Conservation (phyloP, 352 stramenopile species). For the Globisporangium sylvaticum region DNA sequence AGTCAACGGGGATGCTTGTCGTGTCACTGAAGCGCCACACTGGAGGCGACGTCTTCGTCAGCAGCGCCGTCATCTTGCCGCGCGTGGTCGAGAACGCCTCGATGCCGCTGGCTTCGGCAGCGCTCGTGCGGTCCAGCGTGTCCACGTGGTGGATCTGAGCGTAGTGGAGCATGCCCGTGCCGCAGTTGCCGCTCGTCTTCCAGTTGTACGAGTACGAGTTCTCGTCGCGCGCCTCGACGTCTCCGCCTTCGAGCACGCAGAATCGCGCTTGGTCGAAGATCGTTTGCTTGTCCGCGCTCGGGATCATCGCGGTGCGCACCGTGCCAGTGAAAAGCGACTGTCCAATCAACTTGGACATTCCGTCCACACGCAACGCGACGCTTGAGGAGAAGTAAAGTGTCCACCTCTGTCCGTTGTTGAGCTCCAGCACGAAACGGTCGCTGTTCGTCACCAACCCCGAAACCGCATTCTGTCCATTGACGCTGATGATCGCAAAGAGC, state of each 20-base stretch:
- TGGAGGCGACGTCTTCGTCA: slow-evolving; percentile 40
- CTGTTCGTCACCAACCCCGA: slow-evolving; percentile 19
- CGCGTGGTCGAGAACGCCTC: slow-evolving; percentile 46
- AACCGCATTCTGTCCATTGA: slow-evolving; percentile 32
- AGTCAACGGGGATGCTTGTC: slow-evolving; percentile 33
- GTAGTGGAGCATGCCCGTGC: slow-evolving; percentile 57
- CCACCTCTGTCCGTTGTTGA: slow-evolving; percentile 51
- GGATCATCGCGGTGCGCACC: slow-evolving; percentile 32
- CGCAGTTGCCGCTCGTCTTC: slow-evolving; percentile 50
- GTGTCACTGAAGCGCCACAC: slow-evolving; percentile 50
- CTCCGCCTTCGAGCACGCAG: slow-evolving; percentile 44
- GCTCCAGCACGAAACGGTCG: slow-evolving; percentile 43
- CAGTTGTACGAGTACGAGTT: slow-evolving; percentile 52
- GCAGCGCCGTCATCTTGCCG: slow-evolving; percentile 46
- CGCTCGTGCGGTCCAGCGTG: slow-evolving; percentile 44
- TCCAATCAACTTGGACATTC: slow-evolving; percentile 31
- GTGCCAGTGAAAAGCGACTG: slow-evolving; percentile 28
- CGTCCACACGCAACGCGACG: slow-evolving; percentile 33
- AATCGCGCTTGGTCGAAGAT: slow-evolving; percentile 33
- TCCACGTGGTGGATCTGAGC: slow-evolving; percentile 54
- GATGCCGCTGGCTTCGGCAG: slow-evolving; percentile 26
- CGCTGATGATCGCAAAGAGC: slow-evolving; percentile 36
- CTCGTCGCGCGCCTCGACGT: slow-evolving; percentile 41
- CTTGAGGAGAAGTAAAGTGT: slow-evolving; percentile 44
- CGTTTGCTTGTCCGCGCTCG: slow-evolving; percentile 24